phyloP scores from a whole-genome alignment of 192 early-diverging fungal species.

The Coemansia sp. region DNA sequence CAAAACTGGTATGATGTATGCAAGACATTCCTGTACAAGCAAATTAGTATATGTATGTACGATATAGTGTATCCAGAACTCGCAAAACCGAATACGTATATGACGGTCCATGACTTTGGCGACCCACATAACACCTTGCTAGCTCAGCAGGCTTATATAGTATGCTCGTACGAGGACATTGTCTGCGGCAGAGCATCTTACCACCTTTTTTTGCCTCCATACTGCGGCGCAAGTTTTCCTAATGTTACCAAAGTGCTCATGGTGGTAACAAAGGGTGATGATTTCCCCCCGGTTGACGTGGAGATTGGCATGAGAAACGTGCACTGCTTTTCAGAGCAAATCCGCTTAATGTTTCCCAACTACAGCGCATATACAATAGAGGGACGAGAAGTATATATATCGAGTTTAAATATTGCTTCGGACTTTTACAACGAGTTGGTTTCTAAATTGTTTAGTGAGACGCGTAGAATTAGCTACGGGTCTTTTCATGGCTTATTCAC shows the following conservation, averaged over 20 bases:
- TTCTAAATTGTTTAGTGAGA: not conserved
- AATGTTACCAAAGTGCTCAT: not conserved
- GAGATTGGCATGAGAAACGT: constrained; percentile 1
- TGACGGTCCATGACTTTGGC: not conserved
- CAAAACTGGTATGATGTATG: constrained; percentile 1
- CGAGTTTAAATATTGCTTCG: not conserved
- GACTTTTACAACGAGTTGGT: constrained; percentile 2
- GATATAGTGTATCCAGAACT: not conserved
- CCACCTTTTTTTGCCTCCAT: not conserved
- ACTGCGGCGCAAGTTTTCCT: not conserved
- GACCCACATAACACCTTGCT: not conserved
- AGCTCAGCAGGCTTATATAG: not conserved
- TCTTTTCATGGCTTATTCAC: not conserved
- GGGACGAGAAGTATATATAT: not conserved
- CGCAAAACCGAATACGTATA: no score
- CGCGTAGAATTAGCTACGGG: not conserved
- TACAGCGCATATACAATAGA: not conserved
- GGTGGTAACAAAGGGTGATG: not conserved
- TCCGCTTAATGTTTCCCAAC: constrained; percentile 1
- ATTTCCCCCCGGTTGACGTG: not conserved
- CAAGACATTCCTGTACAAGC: not conserved
- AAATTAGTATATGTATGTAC: not conserved
- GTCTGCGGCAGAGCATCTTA: not conserved
- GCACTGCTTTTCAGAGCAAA: not conserved
- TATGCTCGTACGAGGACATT: not conserved